These are phyloP conservation scores for Russula lepida DNA, from an alignment of 768 basidiomycete genomes.

Conservation along the genomic window DNA sequence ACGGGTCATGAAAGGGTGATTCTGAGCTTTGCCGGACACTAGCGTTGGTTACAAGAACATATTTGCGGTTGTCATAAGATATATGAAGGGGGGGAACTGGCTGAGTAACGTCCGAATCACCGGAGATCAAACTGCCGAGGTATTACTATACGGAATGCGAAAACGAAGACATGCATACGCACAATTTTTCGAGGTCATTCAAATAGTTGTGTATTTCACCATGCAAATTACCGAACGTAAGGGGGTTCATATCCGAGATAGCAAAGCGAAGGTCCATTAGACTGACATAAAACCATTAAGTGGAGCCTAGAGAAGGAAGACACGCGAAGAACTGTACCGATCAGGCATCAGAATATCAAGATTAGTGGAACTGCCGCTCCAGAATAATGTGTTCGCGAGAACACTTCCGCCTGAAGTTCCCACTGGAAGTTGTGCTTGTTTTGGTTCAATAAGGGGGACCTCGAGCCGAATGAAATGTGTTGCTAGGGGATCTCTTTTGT, in stretches of 20 bases:
- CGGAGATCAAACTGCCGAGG: constrained; percentile 30
- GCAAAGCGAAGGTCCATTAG: constrained; percentile 47
- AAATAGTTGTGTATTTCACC: constrained; percentile 35
- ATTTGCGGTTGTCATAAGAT: constrained; percentile 30
- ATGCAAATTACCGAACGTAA: constrained; percentile 33
- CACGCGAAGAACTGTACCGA: constrained; percentile 4
- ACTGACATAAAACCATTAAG: constrained; percentile 2
- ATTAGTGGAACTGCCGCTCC: constrained; percentile 2
- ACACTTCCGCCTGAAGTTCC: neutral
- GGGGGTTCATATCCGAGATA: constrained; percentile 28
- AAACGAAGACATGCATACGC: constrained; percentile 22
- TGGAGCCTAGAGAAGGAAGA: neutral
- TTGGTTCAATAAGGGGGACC: constrained; percentile 5
- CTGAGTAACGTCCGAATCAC: constrained; percentile 27
- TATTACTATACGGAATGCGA: neutral
- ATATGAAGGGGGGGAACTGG: constrained; percentile 43
- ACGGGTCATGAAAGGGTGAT: constrained; percentile 13
- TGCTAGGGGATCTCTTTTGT: neutral
- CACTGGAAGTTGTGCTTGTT: neutral
- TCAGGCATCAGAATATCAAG: constrained; percentile 16
- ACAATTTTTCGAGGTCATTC: constrained; percentile 37
- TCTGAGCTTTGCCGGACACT: constrained; percentile 42
- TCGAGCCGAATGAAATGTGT: constrained; percentile 15
- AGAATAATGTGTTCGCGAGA: neutral
- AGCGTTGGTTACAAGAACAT: constrained; percentile 39